Percentiles rank a stretch among this genome's conserved stretches.
These are phyloP conservation scores for Protea cynaroides DNA, from an alignment of 164 flowering plant genomes.

Conservation along the genomic window DNA sequence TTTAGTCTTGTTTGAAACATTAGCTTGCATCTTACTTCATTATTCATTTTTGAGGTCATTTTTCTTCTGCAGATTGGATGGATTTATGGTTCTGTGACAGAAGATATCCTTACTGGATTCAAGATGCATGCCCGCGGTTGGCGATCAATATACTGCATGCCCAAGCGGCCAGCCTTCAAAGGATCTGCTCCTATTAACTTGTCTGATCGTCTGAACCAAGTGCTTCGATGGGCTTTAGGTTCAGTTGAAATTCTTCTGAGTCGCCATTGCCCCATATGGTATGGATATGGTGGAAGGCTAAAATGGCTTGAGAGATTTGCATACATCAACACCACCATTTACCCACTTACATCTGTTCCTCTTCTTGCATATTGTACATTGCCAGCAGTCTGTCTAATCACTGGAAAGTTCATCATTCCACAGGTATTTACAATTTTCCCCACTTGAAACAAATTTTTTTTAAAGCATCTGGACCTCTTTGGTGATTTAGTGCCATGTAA, in stretches of 20 bases:
- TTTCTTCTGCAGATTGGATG: slow-evolving; percentile 34
- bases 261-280: slow-evolving; percentile 51
- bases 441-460: not conserved
- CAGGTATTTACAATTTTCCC: slow-evolving; percentile 21
- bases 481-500: not conserved
- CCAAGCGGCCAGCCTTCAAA: slow-evolving; percentile 39
- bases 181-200: slow-evolving; percentile 52
- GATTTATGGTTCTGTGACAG: slow-evolving; percentile 53
- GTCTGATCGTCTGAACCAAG: slow-evolving; percentile 53
- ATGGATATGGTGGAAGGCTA: slow-evolving; percentile 45
- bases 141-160: slow-evolving; percentile 52
- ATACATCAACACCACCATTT: slow-evolving; percentile 42
- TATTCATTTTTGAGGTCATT: not conserved
- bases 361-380: slow-evolving; percentile 40
- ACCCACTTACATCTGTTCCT: slow-evolving; percentile 42
- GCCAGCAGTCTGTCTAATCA: slow-evolving; percentile 47
- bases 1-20: too few relatives aligned
- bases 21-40: too few relatives aligned
- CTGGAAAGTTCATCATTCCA: slow-evolving; percentile 48
- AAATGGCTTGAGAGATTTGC: slow-evolving; percentile 44
- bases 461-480: not conserved
- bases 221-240: slow-evolving; percentile 53
- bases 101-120: slow-evolving; percentile 52
- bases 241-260: slow-evolving; percentile 48
- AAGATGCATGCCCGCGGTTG: slow-evolving; percentile 57